Conservation (phyloP, 306 rosid species). For the Astragalus membranaceus region DNA sequence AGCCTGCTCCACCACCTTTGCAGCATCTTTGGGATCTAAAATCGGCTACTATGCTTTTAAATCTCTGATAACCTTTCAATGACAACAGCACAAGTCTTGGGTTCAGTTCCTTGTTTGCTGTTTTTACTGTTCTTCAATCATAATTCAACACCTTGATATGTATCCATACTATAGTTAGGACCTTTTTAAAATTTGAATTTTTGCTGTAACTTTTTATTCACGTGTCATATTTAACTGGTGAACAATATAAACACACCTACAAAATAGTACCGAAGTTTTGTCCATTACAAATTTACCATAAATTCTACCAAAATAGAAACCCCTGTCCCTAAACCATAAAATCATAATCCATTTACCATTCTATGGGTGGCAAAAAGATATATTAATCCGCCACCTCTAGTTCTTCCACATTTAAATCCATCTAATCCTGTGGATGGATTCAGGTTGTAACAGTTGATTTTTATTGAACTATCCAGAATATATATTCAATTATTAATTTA, state of each 20-base stretch:
- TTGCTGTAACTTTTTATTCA: too few relatives aligned
- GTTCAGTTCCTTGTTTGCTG: too few relatives aligned
- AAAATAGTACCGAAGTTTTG: too few relatives aligned
- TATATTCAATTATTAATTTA: background rate
- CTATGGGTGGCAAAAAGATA: background rate
- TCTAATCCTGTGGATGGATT: background rate
- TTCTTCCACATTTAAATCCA: background rate
- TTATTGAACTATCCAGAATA: background rate
- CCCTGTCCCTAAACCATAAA: background rate
- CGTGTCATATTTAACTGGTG: too few relatives aligned
- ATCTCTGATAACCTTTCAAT: background rate
- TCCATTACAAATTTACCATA: background rate
- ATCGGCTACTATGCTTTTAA: background rate
- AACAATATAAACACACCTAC: too few relatives aligned
- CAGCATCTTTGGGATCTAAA: background rate
- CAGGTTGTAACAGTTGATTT: background rate
- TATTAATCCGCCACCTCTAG: background rate
- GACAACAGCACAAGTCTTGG: too few relatives aligned
- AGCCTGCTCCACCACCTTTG: background rate
- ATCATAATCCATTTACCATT: background rate
- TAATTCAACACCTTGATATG: too few relatives aligned
- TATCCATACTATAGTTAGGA: too few relatives aligned
- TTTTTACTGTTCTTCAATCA: too few relatives aligned
- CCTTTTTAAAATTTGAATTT: too few relatives aligned
- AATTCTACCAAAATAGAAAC: background rate